Percentiles rank a stretch among this genome's conserved stretches.
phyloP scores from a whole-genome alignment of 352 stramenopile species.

The Phytophthora agathidicida region DNA sequence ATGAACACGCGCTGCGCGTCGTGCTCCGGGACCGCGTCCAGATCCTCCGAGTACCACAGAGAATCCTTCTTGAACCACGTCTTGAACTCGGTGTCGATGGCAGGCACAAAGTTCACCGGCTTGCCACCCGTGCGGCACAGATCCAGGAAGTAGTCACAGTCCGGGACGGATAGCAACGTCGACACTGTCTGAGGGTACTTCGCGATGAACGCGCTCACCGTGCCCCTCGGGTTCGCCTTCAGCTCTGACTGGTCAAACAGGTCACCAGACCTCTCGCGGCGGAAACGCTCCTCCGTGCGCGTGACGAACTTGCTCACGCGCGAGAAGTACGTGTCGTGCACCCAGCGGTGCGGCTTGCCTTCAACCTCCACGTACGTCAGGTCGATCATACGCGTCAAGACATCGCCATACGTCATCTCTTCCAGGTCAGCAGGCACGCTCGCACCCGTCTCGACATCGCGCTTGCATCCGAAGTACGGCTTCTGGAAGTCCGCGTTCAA shows the following conservation, averaged over 20 bases:
- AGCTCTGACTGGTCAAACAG: slow-evolving; percentile 50
- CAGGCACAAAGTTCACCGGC: slow-evolving; percentile 85
- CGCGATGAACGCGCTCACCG: slow-evolving; percentile 44
- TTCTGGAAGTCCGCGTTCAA: slow-evolving; percentile 89
- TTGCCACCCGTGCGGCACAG: slow-evolving; percentile 80
- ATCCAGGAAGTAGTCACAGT: slow-evolving; percentile 80
- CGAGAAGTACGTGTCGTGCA: slow-evolving; percentile 65
- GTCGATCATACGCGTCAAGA: slow-evolving; percentile 68
- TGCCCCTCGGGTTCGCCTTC: slow-evolving; percentile 37
- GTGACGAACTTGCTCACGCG: slow-evolving; percentile 70
- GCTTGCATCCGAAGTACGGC: no score
- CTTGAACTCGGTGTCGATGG: no score
- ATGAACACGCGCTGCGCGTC: slow-evolving; percentile 81
- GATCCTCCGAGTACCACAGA: no score
- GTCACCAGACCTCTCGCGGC: slow-evolving; percentile 19
- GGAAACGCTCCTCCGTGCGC: slow-evolving; percentile 65
- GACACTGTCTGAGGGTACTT: no score
- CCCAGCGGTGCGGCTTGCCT: slow-evolving; percentile 58
- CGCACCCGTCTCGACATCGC: slow-evolving; percentile 49
- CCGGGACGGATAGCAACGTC: slow-evolving; percentile 63
- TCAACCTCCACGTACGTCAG: slow-evolving; percentile 68
- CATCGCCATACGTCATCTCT: slow-evolving; percentile 83
- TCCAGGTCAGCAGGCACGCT: slow-evolving; percentile 54
- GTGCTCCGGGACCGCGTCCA: slow-evolving; percentile 71
- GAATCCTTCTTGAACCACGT: no score